Conservation (phyloP, 2,329 filamentous ascomycete genomes). For the Botrytis fragariae region DNA sequence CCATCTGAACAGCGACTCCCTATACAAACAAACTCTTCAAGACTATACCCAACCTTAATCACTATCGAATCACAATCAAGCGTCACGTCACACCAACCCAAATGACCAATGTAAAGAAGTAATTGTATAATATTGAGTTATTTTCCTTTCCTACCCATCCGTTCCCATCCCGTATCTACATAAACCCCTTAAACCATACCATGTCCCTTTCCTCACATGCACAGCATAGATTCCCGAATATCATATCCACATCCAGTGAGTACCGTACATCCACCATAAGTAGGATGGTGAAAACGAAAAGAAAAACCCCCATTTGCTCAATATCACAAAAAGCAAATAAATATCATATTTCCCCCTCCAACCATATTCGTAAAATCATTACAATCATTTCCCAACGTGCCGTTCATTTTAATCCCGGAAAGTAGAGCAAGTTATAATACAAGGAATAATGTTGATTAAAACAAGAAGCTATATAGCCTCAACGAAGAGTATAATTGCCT, state of each 20-base stretch:
- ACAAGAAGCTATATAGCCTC: not conserved
- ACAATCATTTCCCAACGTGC: constrained; percentile 17
- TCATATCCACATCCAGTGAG: constrained; percentile 2
- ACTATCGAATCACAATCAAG: too few species aligned
- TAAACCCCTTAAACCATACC: not conserved
- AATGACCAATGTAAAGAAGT: not conserved
- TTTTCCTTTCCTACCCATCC: not conserved
- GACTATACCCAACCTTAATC: too few species aligned
- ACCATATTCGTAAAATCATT: constrained; percentile 14
- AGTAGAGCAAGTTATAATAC: not conserved
- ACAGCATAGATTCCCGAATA: constrained; percentile 10
- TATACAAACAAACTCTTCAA: too few species aligned
- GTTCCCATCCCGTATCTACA: constrained; percentile 7
- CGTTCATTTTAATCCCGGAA: not conserved
- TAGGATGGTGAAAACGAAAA: not conserved
- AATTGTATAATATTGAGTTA: not conserved
- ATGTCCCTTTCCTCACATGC: not conserved
- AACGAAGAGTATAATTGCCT: constrained; percentile 6
- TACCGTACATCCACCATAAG: constrained; percentile 6
- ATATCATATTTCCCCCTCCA: not conserved
- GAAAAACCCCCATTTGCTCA: not conserved
- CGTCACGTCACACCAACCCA: too few species aligned
- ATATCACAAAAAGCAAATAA: not conserved
- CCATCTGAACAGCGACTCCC: too few species aligned
- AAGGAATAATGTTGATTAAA: constrained; percentile 13